Conservation (phyloP, 2,329 filamentous ascomycete species). For the Geosmithia morbida region DNA sequence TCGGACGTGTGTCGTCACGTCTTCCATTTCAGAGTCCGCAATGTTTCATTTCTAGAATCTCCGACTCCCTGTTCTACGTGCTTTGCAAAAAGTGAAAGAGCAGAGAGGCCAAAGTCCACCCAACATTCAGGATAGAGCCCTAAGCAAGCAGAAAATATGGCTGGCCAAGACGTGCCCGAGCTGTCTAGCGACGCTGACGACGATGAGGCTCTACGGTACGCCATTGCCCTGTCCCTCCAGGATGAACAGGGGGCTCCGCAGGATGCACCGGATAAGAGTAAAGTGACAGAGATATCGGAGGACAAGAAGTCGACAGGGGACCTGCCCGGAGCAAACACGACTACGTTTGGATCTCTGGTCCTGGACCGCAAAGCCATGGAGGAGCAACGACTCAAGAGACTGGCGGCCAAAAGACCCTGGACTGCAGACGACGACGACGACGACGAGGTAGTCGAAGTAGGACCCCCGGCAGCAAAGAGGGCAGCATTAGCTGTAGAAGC, state of each 20-base stretch:
- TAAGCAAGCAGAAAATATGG: slow-evolving; percentile 6
- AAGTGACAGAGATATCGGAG: neutral
- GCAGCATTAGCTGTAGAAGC: neutral
- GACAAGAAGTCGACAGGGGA: neutral
- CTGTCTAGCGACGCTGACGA: slow-evolving; percentile 26
- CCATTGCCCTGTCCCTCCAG: slow-evolving; percentile 43
- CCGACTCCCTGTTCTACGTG: neutral
- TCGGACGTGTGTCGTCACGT: neutral
- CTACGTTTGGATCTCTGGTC: slow-evolving; percentile 26
- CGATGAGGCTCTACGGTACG: slow-evolving; percentile 44
- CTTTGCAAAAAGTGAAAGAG: neutral
- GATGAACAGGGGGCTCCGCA: slow-evolving; percentile 4
- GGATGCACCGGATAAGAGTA: neutral
- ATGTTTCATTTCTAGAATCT: neutral
- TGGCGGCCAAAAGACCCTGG: slow-evolving; percentile 35
- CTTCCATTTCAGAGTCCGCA: neutral
- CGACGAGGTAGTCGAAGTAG: slow-evolving; percentile 11
- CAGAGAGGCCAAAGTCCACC: neutral
- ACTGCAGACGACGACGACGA: slow-evolving; percentile 6
- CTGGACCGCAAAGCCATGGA: slow-evolving; percentile 78
- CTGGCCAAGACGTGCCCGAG: slow-evolving; percentile 8
- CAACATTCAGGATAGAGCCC: neutral
- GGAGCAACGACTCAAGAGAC: slow-evolving; percentile 59
- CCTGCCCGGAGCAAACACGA: slow-evolving; percentile 3
- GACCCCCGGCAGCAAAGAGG: slow-evolving; percentile 13